Evolutionary conservation across 106 monocot genomes (phyloP), one percentile per base, ranked within the genome.

Genomic region (Dioscorea dumetorum): DNA sequence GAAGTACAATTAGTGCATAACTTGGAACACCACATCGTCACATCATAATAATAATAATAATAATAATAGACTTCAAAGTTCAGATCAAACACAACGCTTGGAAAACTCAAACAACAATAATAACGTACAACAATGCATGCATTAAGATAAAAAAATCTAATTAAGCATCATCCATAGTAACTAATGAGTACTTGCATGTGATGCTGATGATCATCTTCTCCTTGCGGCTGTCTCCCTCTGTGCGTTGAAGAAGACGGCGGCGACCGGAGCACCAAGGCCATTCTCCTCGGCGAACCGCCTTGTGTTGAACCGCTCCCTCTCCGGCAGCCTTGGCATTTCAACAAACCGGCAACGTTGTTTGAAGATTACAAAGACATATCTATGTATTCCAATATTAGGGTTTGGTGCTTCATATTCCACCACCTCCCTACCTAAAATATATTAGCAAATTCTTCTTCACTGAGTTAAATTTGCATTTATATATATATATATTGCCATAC

Each of bases 211-310:
- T 17, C 12, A 69, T 14, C 31, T 17, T 21, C 57, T 32, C 24
- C 57, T 20, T 18, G 31, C 11, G 19, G 54, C 69, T 2, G 18
- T 58, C 1, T 69, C 41, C 23, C 50, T 41, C 66, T 66, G 66
- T 9, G 66, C 66, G 8, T 50, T 66, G 66, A 66, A 66, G 66
- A 22, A 66, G 66, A 66, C 14, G 21, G 66, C 66, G 12, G 66
- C 66, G 12, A 66, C 66, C n/a, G 50, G 66, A 12, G 23, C 6
- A 3, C 50, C 66, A 4, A 66, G 66, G 1, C 24, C 66, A 11
- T 66, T 19, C 11, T 50, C 22, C 22, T 11, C 48, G 19, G 66
- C 49, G 23, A 66, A 66, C 10, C 49, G n/a, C 14, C 66, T 12
- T 20, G 23, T 49, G 15, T 21, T 50, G 50, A 66, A 66, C 9